Base-by-base conservation (phyloP, 1,284 basidiomycete species). In the Cutaneotrichosporon sp. region DNA sequence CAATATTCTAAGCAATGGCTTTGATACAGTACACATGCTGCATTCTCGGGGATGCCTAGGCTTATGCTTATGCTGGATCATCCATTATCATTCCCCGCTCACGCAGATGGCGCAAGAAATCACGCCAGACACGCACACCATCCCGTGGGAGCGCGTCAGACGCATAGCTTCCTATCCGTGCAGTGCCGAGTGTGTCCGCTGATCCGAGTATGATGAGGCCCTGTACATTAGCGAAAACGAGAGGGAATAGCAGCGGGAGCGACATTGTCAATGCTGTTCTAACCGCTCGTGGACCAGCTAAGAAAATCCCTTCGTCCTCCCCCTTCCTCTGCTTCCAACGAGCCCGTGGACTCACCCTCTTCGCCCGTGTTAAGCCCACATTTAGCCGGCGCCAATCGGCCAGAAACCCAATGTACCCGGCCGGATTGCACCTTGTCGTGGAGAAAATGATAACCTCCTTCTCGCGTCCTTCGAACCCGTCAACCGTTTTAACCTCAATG, bases 391-490 rank as follows among this genome's bases (percentile, higher is more conserved):
- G 77, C 61, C 83, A 80, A 72, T 97, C 92, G n/a, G 85, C 88
- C 20, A 97, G 78, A 74, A 96, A 96, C 0, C 91, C 91, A 68
- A 90, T 88, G 61, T 81, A 80, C 16, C 87, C 87, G 6, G 67
- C 72, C 6, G 76, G 59, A 65, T 93, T 92, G 65, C 86, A 87
- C 46, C 92, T 81, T 41, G 92, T 89, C 1, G 90, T 92, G 37
- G 87, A 90, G 68, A 96, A 92, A 46, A 96, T 79, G 62, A 96
- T 88, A 25, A 92, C 84, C 12, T 87, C 84, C 77, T 96, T 96
- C 76, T 97, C 90, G 43, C 90, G 81, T 1, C 91, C 91, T 71
- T 97, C 89, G 70, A 94, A 97, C 14, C 90, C 92, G 66, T 93
- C 90, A 9, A 93, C 89, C 0, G 90, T 92, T 72, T 86, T 87